These are phyloP conservation scores for Hypomyces rosellus DNA, from an alignment of 2,329 filamentous ascomycete genomes.

Conservation along the genomic window DNA sequence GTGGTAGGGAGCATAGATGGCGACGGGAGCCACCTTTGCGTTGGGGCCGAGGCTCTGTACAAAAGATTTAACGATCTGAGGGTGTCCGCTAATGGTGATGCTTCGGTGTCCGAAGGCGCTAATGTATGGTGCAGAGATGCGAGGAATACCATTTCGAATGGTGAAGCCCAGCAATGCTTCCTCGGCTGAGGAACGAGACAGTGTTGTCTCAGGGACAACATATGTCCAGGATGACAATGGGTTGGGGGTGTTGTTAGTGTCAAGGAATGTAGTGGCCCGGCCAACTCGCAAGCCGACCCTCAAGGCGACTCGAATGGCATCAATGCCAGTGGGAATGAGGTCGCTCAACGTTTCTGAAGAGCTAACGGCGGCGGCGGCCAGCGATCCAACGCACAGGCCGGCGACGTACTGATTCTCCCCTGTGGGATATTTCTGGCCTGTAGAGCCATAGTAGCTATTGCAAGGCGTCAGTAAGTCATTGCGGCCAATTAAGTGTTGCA, in stretches of 20 bases:
- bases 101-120: slow-evolving; percentile 5
- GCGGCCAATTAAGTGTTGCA: neutral
- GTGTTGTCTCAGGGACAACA: slow-evolving; percentile 1
- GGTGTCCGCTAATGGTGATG: slow-evolving; percentile 6
- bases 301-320: slow-evolving; percentile 6
- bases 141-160: neutral
- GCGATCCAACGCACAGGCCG: slow-evolving; percentile 7
- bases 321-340: slow-evolving; percentile 4
- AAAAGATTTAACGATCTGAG: slow-evolving; percentile 2
- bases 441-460: slow-evolving; percentile 5
- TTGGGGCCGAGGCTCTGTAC: neutral
- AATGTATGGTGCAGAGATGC: slow-evolving; percentile 4
- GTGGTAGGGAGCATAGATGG: slow-evolving; percentile 5
- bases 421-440: slow-evolving; percentile 1
- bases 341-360: slow-evolving; percentile 6
- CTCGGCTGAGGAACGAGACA: slow-evolving; percentile 1
- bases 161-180: neutral
- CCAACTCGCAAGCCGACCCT: slow-evolving; percentile 6
- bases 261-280: slow-evolving; percentile 5
- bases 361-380: slow-evolving; percentile 9
- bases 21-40: neutral
- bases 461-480: no score
- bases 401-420: neutral
- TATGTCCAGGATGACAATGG: slow-evolving; percentile 5
- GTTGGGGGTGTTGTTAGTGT: neutral